These are phyloP conservation scores for Onygena corvina DNA, from an alignment of 2,329 filamentous ascomycete species.

Conservation along the genomic window DNA sequence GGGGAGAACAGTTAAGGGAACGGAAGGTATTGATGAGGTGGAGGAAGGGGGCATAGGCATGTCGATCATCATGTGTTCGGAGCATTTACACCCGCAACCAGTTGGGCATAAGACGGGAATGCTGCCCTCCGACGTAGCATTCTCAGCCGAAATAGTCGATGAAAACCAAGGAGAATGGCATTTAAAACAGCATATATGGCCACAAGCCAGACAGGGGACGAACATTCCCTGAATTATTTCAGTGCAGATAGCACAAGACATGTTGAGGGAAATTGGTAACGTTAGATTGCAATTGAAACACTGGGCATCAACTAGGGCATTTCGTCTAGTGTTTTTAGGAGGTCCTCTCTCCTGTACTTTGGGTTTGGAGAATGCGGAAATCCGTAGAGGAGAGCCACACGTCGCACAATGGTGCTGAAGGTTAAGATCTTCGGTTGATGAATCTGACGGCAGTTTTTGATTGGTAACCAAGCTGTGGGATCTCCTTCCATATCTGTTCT, in stretches of 20 bases:
- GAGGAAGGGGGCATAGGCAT: conserved; percentile 23
- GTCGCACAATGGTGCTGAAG: conserved; percentile 33
- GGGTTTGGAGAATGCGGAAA: conserved; percentile 27
- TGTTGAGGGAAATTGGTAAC: conserved; percentile 24
- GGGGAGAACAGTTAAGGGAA: conserved; percentile 11
- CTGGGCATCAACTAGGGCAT: conserved; percentile 15
- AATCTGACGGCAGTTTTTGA: neutral
- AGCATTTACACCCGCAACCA: conserved; percentile 39
- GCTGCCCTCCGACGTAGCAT: conserved; percentile 3
- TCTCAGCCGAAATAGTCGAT: conserved; percentile 11
- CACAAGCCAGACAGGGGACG: conserved; percentile 37
- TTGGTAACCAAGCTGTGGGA: neutral
- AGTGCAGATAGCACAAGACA: conserved; percentile 36
- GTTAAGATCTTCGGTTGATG: conserved; percentile 24
- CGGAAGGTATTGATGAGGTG: conserved; percentile 13
- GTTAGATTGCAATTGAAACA: conserved; percentile 30
- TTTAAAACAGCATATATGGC: conserved; percentile 36
- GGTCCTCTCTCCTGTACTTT: conserved; percentile 13
- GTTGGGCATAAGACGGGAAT: conserved; percentile 31
- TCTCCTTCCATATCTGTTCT: neutral
- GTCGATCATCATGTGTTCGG: conserved; percentile 26
- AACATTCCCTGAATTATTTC: conserved; percentile 35
- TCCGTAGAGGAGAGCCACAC: conserved; percentile 29
- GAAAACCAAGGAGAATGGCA: conserved; percentile 35
- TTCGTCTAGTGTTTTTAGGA: conserved; percentile 18